Evolutionary conservation across 805 yeast species (phyloP), one percentile per base, ranked within the genome.

Genomic region (Lipomyces sp.): DNA sequence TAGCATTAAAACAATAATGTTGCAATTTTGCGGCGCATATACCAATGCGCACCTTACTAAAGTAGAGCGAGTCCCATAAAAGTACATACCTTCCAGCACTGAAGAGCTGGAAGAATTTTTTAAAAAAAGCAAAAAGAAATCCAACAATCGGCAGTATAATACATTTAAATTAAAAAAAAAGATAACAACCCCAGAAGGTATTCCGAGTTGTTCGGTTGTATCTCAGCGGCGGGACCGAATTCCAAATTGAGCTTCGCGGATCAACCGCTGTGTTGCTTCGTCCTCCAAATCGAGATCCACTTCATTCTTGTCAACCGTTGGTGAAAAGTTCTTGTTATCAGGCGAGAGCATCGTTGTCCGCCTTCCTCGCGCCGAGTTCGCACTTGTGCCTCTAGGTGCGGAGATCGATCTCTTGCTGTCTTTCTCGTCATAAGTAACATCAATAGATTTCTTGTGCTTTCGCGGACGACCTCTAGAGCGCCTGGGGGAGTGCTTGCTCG

Each of bases 161-260:
- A n/a, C n/a, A n/a, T n/a, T n/a, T n/a, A n/a, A n/a, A n/a, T n/a
- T n/a, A n/a, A n/a, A n/a, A n/a, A n/a, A n/a, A n/a, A n/a, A n/a
- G n/a, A n/a, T n/a, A n/a, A n/a, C n/a, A n/a, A n/a, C n/a, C n/a
- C n/a, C n/a, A n/a, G n/a, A n/a, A n/a, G n/a, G n/a, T n/a, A n/a
- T n/a, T n/a, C n/a, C n/a, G n/a, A n/a, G n/a, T n/a, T n/a, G n/a
- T n/a, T n/a, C n/a, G n/a, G n/a, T n/a, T 26, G 29, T 10, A 26
- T 6, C 10, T 47, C 43, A 47, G 13, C 58, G 57, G 23, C 57
- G 44, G 16, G 58, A 47, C 14, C 58, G 48, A 22, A 54, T 47
- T 26, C 58, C 58, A 36, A 54, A 38, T 26, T 54, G 58, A 2
- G 58, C 58, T 33, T 54, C 57, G 14, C 58, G 37, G n/a, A 54